Base-by-base conservation (phyloP, 306 rosid genomes). In the Prosopis cineraria region DNA sequence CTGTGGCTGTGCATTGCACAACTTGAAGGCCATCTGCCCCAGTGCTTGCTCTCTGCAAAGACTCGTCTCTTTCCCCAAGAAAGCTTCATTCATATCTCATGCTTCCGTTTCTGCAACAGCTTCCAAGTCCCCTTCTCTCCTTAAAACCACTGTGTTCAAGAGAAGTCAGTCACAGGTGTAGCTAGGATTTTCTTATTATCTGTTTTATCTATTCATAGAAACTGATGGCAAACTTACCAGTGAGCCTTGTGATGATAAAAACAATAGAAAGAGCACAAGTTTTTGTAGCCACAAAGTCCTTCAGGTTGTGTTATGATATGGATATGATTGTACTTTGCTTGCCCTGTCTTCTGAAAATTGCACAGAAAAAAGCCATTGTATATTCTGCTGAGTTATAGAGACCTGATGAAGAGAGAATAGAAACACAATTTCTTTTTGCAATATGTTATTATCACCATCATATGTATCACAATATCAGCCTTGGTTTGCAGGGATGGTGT, bases 1-100 rank as follows among this genome's bases (percentile, higher is more conserved):
- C 48, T 94, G 98, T 73, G 83, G 89, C 13, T 94, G 98, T 64
- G 90, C 89, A 25, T 76, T 94, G 50, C 94, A 91, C 74, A 85
- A 80, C 29, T 55, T 64, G 39, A 88, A 82, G 63, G 79, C 24
- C 16, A 25, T 29, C 27, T 70, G 81, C 59, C 73, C 74, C 36
- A 52, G 45, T 2, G 58, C 76, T 0, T 82, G 83, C 47, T 53
- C 84, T 81, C 81, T 36, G 0, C 82, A 78, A 14, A 77, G 62
- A 44, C 65, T 7, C 20, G 19, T 90, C 24, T 84, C 91, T 0
- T 90, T 84, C 73, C 83, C 80, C 66, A 87, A 44, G 77, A 88
- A 74, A 66, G 68, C 33, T 4, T 65, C 89, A 58, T 40, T 19
- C 27, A 7, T 52, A n/a, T 34, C 65, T 34, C 4, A 69, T 17